A percentile compares a stretch with the other conserved stretches of the same genome.
These are phyloP conservation scores for Saposhnikovia divaricata DNA, from an alignment of 129 eudicot species.

Conservation along the genomic window DNA sequence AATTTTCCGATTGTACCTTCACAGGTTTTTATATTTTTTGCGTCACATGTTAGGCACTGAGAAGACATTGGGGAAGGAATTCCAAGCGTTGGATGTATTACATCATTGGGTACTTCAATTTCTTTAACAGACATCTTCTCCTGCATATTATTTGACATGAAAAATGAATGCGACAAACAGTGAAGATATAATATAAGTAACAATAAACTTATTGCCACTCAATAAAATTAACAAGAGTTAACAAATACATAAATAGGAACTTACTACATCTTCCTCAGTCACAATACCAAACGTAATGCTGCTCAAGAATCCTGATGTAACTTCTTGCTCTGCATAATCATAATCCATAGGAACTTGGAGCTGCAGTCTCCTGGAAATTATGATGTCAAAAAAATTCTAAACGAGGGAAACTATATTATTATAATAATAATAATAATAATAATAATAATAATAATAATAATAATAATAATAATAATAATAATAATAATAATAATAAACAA, in stretches of 20 bases:
- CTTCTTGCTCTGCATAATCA: conserved; percentile 40
- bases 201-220: not conserved
- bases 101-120: conserved; percentile 47
- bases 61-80: conserved; percentile 50
- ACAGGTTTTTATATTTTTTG: conserved; percentile 46
- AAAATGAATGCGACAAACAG: not conserved
- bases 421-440: not conserved
- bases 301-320: conserved; percentile 46
- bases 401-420: not conserved
- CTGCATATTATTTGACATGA: conserved; percentile 24
- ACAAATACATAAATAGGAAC: conserved; percentile 8
- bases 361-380: not conserved
- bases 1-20: conserved; percentile 47
- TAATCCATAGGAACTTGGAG: conserved; percentile 40
- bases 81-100: conserved; percentile 73
- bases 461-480: too few relatives aligned
- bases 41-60: conserved; percentile 82
- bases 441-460: too few relatives aligned
- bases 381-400: not conserved
- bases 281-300: conserved; percentile 50
- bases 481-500: not conserved
- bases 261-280: conserved; percentile 72
- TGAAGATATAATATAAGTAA: not conserved
- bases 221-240: not conserved
- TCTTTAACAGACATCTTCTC: conserved; percentile 48